Percentiles rank a stretch among this genome's conserved stretches.
phyloP scores from a whole-genome alignment of 805 yeast genomes.

The Candida chilensis region DNA sequence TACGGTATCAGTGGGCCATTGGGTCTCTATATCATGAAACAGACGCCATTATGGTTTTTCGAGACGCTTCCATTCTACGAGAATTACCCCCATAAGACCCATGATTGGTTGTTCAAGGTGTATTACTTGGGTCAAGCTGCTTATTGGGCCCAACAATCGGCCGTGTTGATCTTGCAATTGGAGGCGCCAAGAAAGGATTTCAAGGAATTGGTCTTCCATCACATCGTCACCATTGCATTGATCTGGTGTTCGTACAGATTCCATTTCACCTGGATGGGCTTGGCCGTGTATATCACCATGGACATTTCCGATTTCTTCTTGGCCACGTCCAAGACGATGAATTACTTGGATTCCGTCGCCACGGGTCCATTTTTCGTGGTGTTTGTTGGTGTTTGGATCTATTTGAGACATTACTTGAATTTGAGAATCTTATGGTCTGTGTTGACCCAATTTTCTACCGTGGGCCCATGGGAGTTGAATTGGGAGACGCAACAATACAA shows the following conservation, averaged over 20 bases:
- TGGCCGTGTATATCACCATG: constrained; percentile 89
- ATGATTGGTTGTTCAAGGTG: constrained; percentile 60
- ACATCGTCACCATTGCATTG: constrained; percentile 80
- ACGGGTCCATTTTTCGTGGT: constrained; percentile 59
- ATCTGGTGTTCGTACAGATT: constrained; percentile 85
- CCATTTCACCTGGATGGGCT: constrained; percentile 95
- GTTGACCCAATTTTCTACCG: constrained; percentile 75
- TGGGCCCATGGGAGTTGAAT: constrained; percentile 73
- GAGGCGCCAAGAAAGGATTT: constrained; percentile 96
- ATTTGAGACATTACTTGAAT: constrained; percentile 82
- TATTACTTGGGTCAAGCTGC: constrained; percentile 92
- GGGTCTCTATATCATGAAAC: constrained; percentile 80
- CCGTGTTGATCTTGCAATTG: constrained; percentile 70
- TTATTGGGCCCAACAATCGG: constrained; percentile 95
- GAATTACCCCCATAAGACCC: constrained; percentile 75
- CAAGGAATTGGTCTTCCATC: constrained; percentile 86
- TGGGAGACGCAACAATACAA: constrained; percentile 92
- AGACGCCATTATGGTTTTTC: constrained; percentile 83
- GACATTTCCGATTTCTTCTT: constrained; percentile 89
- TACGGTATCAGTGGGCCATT: constrained; percentile 75
- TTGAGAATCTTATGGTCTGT: constrained; percentile 76
- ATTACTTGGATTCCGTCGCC: constrained; percentile 64
- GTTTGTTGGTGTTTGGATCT: constrained; percentile 73
- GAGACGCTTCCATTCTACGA: constrained; percentile 74
- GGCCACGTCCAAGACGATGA: constrained; percentile 76